phyloP scores from a whole-genome alignment of 139 green algal genomes.

The Chlamydomonas asymmetrica region DNA sequence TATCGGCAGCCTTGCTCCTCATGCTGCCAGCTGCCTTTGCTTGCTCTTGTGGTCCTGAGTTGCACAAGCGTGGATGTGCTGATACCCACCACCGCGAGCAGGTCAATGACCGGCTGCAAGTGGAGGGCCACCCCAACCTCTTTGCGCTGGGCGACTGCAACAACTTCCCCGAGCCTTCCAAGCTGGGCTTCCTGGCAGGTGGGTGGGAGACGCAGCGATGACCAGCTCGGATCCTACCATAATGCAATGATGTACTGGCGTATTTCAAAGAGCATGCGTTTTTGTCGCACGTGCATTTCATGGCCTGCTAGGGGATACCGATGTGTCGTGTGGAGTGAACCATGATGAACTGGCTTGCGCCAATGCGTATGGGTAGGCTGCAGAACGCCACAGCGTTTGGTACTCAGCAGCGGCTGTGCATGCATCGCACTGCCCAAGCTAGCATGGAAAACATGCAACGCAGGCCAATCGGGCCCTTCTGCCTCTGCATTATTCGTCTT shows the following conservation, averaged over 20 bases:
- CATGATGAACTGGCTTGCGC: not conserved
- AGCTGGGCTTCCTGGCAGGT: conserved; percentile 4
- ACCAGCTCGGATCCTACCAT: not conserved
- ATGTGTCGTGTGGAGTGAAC: too few relatives aligned
- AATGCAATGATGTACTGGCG: not conserved
- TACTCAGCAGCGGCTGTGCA: too few relatives aligned
- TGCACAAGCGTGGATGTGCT: too few relatives aligned
- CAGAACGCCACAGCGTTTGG: not conserved
- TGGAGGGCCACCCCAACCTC: conserved; percentile 13
- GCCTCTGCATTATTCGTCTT: too few relatives aligned
- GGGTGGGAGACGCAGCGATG: not conserved
- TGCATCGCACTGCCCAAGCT: too few relatives aligned
- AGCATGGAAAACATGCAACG: too few relatives aligned
- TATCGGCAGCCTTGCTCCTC: too few relatives aligned
- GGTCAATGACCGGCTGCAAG: too few relatives aligned
- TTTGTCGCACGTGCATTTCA: not conserved
- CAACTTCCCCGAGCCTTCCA: conserved; percentile 14
- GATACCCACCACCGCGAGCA: too few relatives aligned
- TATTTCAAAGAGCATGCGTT: not conserved
- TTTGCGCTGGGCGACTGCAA: conserved; percentile 28
- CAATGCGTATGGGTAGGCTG: not conserved
- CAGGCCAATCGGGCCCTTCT: too few relatives aligned
- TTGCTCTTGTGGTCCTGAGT: too few relatives aligned
- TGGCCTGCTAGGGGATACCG: not conserved
- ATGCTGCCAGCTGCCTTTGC: too few relatives aligned